Evolutionary conservation across 257 asterid species (phyloP), one percentile per base, ranked within the genome.

Genomic region (Asclepias syriaca): DNA sequence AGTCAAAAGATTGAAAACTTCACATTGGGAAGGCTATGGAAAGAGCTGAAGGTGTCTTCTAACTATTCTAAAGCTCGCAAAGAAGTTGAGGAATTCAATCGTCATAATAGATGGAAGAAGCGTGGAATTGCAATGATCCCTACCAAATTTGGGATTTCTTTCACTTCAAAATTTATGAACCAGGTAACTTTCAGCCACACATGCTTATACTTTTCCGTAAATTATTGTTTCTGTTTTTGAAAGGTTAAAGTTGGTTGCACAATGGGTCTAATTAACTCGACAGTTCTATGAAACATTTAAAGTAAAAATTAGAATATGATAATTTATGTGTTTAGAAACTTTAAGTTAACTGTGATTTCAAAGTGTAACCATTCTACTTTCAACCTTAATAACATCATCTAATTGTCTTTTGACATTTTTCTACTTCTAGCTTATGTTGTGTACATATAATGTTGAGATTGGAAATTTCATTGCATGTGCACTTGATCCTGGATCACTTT

Each of bases 111-210:
- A 69, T 94, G 97, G 95, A 91, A 83, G 79, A 94, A 94, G 84
- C 95, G 97, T 15, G 99, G 99, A 70, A 79, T 91, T 48, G 88
- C 97, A 57, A 78, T 94, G 60, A 75, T 94, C 64, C 97, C 99
- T 60, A 94, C 97, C 56, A 89, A 87, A 81, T 94, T 94, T 81
- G 99, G 99, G 78, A 91, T 94, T 77, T 86, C 99, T 73, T 94
- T 94, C 75, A 91, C 97, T 61, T 50, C 89, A 8, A 94, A 94
- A 77, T 91, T 88, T 76, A 86, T 91, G 97, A 94, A 94, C 86
- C 99, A 94, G 97, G 99, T 89, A 78, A 65, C 6, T 78, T 80
- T 80, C 68, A 6, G n/a, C 67, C 58, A 50, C 5, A 27, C 58
- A 55, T 65, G 5, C n/a, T 37, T 37, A 22, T 12, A 63, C 29